phyloP scores from a whole-genome alignment of 768 basidiomycete species.

The Naganishia onofrii region DNA sequence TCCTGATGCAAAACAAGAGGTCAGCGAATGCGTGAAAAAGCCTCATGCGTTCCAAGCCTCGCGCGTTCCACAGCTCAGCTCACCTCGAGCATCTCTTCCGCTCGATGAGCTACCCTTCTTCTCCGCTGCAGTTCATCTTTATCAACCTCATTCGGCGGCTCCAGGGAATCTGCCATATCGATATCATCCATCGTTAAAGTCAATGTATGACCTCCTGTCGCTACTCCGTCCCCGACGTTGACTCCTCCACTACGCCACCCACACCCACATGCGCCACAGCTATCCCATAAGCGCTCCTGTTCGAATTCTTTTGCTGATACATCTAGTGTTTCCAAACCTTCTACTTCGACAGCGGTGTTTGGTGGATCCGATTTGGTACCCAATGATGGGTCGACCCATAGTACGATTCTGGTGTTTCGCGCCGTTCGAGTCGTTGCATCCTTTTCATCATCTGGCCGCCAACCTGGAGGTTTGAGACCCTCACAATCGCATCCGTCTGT shows the following conservation, averaged over 20 bases:
- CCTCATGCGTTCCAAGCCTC: too few species aligned
- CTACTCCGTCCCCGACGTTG: constrained; percentile 28
- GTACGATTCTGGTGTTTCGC: constrained; percentile 59
- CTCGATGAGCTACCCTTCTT: constrained; percentile 69
- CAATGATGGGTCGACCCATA: constrained; percentile 68
- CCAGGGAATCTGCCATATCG: constrained; percentile 62
- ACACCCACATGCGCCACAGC: constrained; percentile 48
- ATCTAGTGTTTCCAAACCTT: constrained; percentile 64
- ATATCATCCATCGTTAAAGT: constrained; percentile 34
- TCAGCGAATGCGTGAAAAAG: constrained; percentile 1
- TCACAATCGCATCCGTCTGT: constrained; percentile 61
- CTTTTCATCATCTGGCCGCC: not conserved
- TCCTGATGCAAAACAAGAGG: constrained; percentile 58
- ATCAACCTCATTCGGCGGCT: constrained; percentile 64
- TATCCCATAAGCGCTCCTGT: constrained; percentile 42
- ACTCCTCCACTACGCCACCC: constrained; percentile 38
- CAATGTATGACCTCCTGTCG: constrained; percentile 33
- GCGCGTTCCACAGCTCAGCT: too few species aligned
- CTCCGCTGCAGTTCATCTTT: constrained; percentile 64
- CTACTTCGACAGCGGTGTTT: constrained; percentile 64
- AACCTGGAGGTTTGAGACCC: constrained; percentile 66
- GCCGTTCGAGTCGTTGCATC: constrained; percentile 48
- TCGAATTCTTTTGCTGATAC: constrained; percentile 65
- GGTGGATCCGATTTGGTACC: constrained; percentile 66
- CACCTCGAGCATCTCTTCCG: constrained; percentile 80